Percentiles rank a stretch among this genome's conserved stretches.
phyloP scores from a whole-genome alignment of 306 rosid species.

The Glycine latifolia region DNA sequence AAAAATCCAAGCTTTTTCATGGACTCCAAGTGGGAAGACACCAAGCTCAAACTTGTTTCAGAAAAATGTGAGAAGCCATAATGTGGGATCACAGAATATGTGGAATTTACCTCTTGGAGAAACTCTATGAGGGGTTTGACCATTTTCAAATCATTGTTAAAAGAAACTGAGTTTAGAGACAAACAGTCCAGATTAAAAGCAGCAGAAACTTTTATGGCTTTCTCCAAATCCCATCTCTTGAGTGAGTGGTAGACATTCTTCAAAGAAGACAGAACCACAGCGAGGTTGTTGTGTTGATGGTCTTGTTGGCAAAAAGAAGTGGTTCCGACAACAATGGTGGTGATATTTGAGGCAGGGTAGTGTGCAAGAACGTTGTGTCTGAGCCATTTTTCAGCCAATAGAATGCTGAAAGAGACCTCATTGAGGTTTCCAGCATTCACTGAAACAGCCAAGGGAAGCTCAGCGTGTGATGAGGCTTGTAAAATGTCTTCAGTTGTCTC shows the following conservation, averaged over 20 bases:
- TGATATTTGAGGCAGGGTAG: slow-evolving; percentile 72
- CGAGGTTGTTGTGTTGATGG: slow-evolving; percentile 44
- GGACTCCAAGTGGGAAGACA: slow-evolving; percentile 59
- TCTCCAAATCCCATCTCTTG: slow-evolving; percentile 87
- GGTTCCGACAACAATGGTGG: slow-evolving; percentile 67
- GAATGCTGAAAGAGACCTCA: slow-evolving; percentile 63
- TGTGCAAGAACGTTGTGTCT: slow-evolving; percentile 66
- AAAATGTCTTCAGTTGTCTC: slow-evolving; percentile 50
- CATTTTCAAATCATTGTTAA: slow-evolving; percentile 48
- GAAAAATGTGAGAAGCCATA: slow-evolving; percentile 51
- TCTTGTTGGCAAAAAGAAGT: slow-evolving; percentile 54
- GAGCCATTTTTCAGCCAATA: slow-evolving; percentile 81
- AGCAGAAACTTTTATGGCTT: slow-evolving; percentile 70
- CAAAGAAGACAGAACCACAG: slow-evolving; percentile 56
- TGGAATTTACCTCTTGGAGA: slow-evolving; percentile 63
- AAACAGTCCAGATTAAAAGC: slow-evolving; percentile 57
- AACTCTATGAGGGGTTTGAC: slow-evolving; percentile 59
- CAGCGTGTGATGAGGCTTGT: slow-evolving; percentile 46
- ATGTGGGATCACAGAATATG: slow-evolving; percentile 60
- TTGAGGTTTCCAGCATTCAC: slow-evolving; percentile 54
- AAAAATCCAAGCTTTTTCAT: slow-evolving; percentile 67
- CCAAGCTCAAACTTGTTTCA: slow-evolving; percentile 52
- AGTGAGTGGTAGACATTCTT: slow-evolving; percentile 78
- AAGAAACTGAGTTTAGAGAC: slow-evolving; percentile 39
- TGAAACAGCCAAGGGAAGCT: slow-evolving; percentile 69